These are phyloP conservation scores for Linnemannia exigua DNA, from an alignment of 192 early-diverging fungal genomes.

Conservation along the genomic window DNA sequence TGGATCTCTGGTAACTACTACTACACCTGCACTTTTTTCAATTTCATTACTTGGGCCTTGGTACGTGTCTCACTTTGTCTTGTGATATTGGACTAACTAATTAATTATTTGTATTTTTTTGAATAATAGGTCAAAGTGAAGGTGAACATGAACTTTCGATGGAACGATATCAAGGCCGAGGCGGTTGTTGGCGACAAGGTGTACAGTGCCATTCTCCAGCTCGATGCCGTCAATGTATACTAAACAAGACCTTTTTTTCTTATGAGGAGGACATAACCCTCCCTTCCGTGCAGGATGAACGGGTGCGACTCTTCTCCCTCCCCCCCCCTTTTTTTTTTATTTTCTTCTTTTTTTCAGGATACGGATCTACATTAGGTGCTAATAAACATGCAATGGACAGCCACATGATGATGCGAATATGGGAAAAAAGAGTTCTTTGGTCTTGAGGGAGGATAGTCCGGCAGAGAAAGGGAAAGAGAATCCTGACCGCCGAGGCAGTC, in stretches of 20 bases:
- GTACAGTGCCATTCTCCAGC: conserved; percentile 55
- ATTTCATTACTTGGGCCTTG: neutral
- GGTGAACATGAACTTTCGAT: conserved; percentile 63
- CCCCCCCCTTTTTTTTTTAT: neutral
- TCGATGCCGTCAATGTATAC: conserved; percentile 26
- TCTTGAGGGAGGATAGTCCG: neutral
- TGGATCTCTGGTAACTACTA: conserved; percentile 23
- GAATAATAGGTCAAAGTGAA: conserved; percentile 53
- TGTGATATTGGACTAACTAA: neutral
- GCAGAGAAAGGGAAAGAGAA: neutral
- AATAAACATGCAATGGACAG: too few species aligned
- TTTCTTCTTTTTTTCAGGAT: neutral
- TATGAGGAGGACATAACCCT: neutral
- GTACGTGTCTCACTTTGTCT: too few species aligned
- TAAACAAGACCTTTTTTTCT: neutral
- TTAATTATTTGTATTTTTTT: conserved; percentile 6
- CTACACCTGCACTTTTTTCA: neutral
- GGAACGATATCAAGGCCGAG: conserved; percentile 63
- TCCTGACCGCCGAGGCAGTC: neutral
- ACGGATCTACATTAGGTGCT: neutral
- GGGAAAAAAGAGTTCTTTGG: neutral
- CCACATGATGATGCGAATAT: too few species aligned
- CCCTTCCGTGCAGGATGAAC: neutral
- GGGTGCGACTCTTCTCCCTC: neutral
- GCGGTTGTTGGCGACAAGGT: conserved; percentile 56